A percentile compares a stretch with the other conserved stretches of the same genome.
phyloP scores from a whole-genome alignment of 2,329 filamentous ascomycete species.

The Stylonectria norvegica region DNA sequence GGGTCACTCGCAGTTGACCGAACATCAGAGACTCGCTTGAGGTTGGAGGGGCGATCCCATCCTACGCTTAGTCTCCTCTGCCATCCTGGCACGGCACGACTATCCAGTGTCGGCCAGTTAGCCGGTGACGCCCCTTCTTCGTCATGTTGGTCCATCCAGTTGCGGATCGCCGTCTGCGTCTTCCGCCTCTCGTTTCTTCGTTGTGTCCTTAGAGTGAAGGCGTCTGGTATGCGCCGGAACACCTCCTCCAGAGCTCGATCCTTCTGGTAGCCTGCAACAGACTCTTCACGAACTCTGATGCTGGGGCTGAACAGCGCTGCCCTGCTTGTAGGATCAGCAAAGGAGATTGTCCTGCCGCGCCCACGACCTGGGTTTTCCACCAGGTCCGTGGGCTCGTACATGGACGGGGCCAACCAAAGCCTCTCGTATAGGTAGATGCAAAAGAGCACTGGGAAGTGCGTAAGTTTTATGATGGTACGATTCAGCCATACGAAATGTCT shows the following conservation, averaged over 20 bases:
- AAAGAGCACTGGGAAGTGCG: conserved; percentile 84
- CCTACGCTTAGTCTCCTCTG: conserved; percentile 52
- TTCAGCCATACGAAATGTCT: conserved; percentile 81
- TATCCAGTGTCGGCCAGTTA: conserved; percentile 50
- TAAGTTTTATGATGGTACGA: conserved; percentile 84
- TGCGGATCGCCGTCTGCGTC: conserved; percentile 76
- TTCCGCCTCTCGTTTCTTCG: conserved; percentile 64
- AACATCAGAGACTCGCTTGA: conserved; percentile 52
- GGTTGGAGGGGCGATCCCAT: conserved; percentile 45
- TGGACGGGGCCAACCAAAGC: conserved; percentile 67
- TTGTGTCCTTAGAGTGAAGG: conserved; percentile 57
- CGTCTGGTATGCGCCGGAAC: conserved; percentile 70
- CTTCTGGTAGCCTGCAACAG: conserved; percentile 83
- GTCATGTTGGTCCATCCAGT: conserved; percentile 80
- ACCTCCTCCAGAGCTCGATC: conserved; percentile 89
- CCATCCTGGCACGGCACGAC: conserved; percentile 43
- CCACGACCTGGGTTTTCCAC: conserved; percentile 65
- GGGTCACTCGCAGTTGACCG: conserved; percentile 62
- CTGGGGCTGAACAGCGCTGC: conserved; percentile 70
- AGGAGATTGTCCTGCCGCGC: conserved; percentile 50
- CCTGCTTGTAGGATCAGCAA: conserved; percentile 53
- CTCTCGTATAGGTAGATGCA: conserved; percentile 85
- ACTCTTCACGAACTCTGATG: conserved; percentile 74
- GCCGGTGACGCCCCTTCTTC: conserved; percentile 42
- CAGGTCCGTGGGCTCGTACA: conserved; percentile 81